Evolutionary conservation across 192 early-diverging fungal genomes (phyloP).

Genomic region (Ambispora gerdemannii): DNA sequence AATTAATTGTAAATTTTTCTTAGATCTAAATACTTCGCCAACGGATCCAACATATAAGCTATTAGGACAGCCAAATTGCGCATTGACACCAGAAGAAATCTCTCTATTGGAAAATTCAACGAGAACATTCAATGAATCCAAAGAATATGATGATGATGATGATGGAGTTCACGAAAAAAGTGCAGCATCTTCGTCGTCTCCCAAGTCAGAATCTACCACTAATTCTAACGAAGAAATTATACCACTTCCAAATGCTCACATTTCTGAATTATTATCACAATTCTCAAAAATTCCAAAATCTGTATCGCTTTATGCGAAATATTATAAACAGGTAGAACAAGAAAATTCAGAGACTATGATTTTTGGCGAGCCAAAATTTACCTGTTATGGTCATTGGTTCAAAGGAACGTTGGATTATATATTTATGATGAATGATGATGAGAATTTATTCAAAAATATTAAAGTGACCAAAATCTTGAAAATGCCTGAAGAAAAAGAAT

Average conservation of each 20-base stretch:
- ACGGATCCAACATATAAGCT: slow-evolving; percentile 20
- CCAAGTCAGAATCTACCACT: not conserved
- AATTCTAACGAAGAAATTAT: not conserved
- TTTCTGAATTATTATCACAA: slow-evolving; percentile 1
- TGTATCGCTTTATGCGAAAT: slow-evolving; percentile 17
- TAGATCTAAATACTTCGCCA: slow-evolving; percentile 25
- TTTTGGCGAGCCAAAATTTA: slow-evolving; percentile 12
- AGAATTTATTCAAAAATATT: not conserved
- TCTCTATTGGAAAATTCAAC: slow-evolving; percentile 3
- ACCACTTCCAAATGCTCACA: not conserved
- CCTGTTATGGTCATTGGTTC: not conserved
- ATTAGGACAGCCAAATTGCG: not conserved
- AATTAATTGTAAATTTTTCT: not conserved
- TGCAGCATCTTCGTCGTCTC: not conserved
- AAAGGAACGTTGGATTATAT: slow-evolving; percentile 26
- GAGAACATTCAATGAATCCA: not conserved
- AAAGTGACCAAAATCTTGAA: slow-evolving; percentile 12
- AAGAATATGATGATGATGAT: not conserved
- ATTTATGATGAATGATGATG: not conserved
- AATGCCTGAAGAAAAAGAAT: slow-evolving; percentile 17
- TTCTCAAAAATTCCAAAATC: slow-evolving; percentile 10
- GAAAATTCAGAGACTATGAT: slow-evolving; percentile 17
- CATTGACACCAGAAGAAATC: not conserved
- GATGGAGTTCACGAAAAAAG: too few relatives aligned
- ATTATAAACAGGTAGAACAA: slow-evolving; percentile 6